Conservation (phyloP, 805 yeast genomes). For the Starmerella bacillaris region DNA sequence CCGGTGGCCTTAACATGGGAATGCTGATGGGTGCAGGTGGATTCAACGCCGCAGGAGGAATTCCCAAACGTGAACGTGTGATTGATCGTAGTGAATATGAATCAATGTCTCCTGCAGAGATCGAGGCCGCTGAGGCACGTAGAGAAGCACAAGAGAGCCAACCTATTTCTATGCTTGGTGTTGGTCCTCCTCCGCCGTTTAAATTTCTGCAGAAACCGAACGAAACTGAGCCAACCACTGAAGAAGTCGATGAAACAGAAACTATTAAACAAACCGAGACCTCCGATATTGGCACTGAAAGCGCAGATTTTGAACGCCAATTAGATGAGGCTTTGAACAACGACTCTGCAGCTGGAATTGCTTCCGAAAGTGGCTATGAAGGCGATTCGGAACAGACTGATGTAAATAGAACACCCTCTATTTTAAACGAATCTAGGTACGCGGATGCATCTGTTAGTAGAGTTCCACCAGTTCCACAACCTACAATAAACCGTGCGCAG, state of each 20-base stretch:
- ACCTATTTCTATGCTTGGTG: slow-evolving; percentile 11
- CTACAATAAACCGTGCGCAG: background rate
- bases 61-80: slow-evolving; percentile 9
- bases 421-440: too few relatives aligned
- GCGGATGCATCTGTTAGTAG: background rate
- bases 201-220: background rate
- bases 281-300: background rate
- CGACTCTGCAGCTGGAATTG: background rate
- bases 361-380: slow-evolving; percentile 4
- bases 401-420: too few relatives aligned
- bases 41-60: background rate
- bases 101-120: slow-evolving; percentile 13
- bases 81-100: slow-evolving; percentile 9
- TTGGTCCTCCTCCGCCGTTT: slow-evolving; percentile 3
- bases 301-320: background rate
- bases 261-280: background rate
- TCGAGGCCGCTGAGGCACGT: slow-evolving; percentile 15
- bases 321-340: slow-evolving; percentile 4
- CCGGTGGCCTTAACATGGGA: slow-evolving; percentile 48
- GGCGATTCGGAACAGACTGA: slow-evolving; percentile 4
- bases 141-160: slow-evolving; percentile 14
- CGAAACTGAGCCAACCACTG: background rate
- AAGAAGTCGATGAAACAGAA: background rate
- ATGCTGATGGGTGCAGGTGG: slow-evolving; percentile 16
- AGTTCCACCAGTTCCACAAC: background rate